Percentiles rank a stretch among this genome's conserved stretches.
Conservation (phyloP, 331 rosid species). For the Prunus yedoensis region DNA sequence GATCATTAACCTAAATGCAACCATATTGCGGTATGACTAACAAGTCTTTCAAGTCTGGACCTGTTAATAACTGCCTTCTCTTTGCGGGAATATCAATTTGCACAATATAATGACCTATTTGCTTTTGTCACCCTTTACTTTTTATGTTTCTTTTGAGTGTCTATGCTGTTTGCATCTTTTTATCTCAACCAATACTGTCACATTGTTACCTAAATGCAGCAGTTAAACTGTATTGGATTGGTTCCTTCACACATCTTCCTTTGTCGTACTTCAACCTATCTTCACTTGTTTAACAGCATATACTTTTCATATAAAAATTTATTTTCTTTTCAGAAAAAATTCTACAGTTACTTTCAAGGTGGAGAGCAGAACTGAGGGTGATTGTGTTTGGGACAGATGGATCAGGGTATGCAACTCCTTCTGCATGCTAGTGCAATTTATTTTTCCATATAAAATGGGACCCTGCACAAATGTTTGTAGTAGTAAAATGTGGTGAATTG, state of each 20-base stretch:
- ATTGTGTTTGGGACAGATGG: conserved; percentile 24
- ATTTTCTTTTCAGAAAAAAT: neutral
- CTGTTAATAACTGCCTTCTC: neutral
- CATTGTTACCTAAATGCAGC: neutral
- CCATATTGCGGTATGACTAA: neutral
- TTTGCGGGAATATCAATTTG: neutral
- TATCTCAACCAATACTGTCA: neutral
- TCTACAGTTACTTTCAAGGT: conserved; percentile 10
- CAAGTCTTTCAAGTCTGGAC: neutral
- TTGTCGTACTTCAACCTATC: neutral
- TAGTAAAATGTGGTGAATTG: neutral
- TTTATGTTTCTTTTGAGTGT: neutral
- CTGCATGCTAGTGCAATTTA: neutral
- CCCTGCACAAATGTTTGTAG: neutral
- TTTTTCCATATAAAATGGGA: neutral
- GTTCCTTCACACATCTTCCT: neutral
- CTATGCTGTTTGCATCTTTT: conserved; percentile 2
- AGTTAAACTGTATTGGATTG: neutral
- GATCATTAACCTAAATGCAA: neutral
- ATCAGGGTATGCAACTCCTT: conserved; percentile 29
- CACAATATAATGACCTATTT: neutral
- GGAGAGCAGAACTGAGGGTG: conserved; percentile 14
- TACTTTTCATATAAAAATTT: conserved; percentile 5
- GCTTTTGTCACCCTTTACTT: neutral
- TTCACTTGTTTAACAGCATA: neutral